phyloP scores from a whole-genome alignment of 257 asterid genomes.

The Marsdenia floribunda region DNA sequence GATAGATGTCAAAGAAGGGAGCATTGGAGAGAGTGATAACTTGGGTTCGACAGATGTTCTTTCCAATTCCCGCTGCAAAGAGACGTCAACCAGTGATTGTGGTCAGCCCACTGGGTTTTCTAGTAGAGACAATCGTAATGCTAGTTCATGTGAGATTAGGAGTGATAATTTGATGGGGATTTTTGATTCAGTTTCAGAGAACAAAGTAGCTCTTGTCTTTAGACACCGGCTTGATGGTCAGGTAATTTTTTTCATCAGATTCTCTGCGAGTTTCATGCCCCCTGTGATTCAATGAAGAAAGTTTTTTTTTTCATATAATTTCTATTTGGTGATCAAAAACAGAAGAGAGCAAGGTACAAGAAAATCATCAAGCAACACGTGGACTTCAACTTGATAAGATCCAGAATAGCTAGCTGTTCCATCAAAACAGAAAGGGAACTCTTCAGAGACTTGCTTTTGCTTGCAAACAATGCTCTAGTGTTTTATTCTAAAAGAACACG shows the following conservation, averaged over 20 bases:
- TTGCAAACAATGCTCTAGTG: conserved; percentile 73
- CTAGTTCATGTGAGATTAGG: conserved; percentile 19
- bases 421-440: conserved; percentile 57
- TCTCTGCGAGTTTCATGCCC: neutral
- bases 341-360: conserved; percentile 90
- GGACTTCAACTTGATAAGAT: conserved; percentile 65
- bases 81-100: conserved; percentile 33
- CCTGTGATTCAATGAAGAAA: neutral
- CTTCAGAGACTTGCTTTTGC: conserved; percentile 74
- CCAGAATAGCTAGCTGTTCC: conserved; percentile 44
- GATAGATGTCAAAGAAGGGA: conserved; percentile 48
- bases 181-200: conserved; percentile 47
- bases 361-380: conserved; percentile 59
- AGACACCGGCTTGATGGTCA: conserved; percentile 92
- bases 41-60: conserved; percentile 40
- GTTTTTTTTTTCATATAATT: neutral
- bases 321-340: conserved; percentile 14
- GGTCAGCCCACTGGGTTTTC: conserved; percentile 25
- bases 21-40: conserved; percentile 58
- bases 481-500: conserved; percentile 80
- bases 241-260: conserved; percentile 29
- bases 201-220: conserved; percentile 63
- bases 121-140: conserved; percentile 18
- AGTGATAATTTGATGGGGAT: conserved; percentile 44
- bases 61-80: conserved; percentile 40